Base-by-base conservation (phyloP, 2,329 filamentous ascomycete species). In the Byssochlamys sp. region DNA sequence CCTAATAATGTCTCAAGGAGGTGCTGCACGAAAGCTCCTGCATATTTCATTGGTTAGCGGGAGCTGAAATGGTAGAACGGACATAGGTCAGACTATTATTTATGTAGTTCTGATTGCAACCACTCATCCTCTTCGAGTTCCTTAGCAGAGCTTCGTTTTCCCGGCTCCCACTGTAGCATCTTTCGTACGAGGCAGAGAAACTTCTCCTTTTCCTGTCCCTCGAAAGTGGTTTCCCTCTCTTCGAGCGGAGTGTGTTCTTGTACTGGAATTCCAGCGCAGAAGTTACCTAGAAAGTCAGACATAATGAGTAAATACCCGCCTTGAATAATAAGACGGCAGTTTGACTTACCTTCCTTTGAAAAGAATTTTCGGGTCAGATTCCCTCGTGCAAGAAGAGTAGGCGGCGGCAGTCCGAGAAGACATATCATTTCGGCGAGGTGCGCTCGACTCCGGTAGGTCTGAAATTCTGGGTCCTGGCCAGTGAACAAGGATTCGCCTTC, bases 341-440 rank as follows among this genome's bases (percentile, higher is more conserved):
- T 33, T 10, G n/a, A 2, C 19, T n/a, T 45, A 45, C 35, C 35
- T 4, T 45, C 35, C 6, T 45, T 14, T 7, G 14, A 45, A 7
- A 45, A 45, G n/a, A 19, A 45, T n/a, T 19, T 45, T 7, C n/a
- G 35, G 2, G 12, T 45, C n/a, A 63, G 1, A 56, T 4, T 62
- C 1, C 73, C 74, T 10, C 53, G 65, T 0, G 61, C 56, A 63
- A 77, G 66, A 3, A 19, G 19, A 2, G 59, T 61, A 1, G 62
- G 55, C 1, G 77, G 75, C 1, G 77, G 77, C 0, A 67, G 69
- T 0, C 78, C 78, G 48, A 81, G 73, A 2, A 81, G 63, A 4
- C 61, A 19, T 19, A 78, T 73, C 1, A 81, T 79, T 57, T 81
- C 76, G 1, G 78, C 77, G 24, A 81, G 73, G 62, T 79, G 78